Conservation (phyloP, 352 stramenopile genomes). For the Phytopythium boreale region DNA sequence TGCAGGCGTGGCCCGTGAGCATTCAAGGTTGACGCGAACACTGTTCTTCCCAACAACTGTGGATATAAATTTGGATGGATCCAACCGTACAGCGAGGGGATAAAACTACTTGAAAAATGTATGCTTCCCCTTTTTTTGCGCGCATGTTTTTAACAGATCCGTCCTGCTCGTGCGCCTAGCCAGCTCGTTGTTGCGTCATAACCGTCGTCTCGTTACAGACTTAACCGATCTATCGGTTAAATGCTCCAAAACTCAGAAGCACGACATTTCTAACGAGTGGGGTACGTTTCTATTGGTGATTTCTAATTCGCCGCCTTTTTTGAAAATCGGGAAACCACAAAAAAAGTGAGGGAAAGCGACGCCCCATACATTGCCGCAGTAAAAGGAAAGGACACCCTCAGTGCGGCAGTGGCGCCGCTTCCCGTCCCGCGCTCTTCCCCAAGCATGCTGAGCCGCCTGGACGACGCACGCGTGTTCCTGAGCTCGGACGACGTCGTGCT, state of each 20-base stretch:
- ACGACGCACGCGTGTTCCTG: slow-evolving; percentile 62
- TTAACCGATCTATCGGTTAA: no score
- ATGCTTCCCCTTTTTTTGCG: no score
- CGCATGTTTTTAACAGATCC: no score
- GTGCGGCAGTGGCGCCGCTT: not conserved
- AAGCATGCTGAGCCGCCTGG: slow-evolving; percentile 51
- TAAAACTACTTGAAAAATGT: no score
- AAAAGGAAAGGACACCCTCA: not conserved
- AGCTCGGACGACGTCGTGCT: slow-evolving; percentile 63
- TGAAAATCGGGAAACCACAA: not conserved
- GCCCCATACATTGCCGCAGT: not conserved
- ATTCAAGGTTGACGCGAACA: slow-evolving; percentile 2
- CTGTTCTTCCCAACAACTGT: not conserved
- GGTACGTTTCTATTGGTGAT: not conserved
- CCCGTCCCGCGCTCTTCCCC: not conserved
- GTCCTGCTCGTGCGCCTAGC: no score
- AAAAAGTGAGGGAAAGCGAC: not conserved
- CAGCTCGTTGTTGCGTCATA: no score
- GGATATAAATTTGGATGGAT: no score
- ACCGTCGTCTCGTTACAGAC: no score
- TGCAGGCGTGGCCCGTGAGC: not conserved
- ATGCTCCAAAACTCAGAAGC: no score
- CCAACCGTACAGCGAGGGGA: no score
- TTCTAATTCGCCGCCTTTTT: not conserved
- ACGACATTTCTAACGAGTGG: no score